Conservation (phyloP, 176 grass and related monocot genomes). For the Aegilops sharonensis region DNA sequence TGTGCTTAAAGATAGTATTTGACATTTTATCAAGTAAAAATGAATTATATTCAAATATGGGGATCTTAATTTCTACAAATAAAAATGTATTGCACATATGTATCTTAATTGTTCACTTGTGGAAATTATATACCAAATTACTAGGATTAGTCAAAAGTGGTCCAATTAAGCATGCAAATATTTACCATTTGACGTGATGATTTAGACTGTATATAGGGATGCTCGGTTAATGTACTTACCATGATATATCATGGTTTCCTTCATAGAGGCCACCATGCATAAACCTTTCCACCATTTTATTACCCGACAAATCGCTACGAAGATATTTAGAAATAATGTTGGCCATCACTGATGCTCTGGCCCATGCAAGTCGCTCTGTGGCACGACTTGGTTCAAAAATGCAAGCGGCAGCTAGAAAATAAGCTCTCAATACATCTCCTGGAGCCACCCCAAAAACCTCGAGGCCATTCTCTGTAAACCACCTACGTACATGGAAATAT, state of each 20-base stretch:
- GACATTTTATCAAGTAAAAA: neutral
- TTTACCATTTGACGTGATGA: neutral
- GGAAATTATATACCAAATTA: neutral
- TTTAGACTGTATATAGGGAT: constrained; percentile 3
- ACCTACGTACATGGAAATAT: constrained; percentile 39
- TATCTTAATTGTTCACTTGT: neutral
- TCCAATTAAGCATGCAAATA: neutral
- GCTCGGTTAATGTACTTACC: constrained; percentile 24
- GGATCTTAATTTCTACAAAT: neutral
- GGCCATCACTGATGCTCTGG: constrained; percentile 41
- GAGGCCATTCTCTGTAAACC: constrained; percentile 52
- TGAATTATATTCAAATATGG: neutral
- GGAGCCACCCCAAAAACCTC: constrained; percentile 24
- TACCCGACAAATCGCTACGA: neutral
- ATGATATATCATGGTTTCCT: neutral
- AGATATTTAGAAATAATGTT: constrained; percentile 39
- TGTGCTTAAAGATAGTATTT: neutral
- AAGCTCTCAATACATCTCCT: constrained; percentile 51
- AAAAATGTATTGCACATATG: neutral
- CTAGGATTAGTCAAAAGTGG: neutral
- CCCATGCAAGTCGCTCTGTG: constrained; percentile 62
- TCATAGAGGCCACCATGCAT: constrained; percentile 29
- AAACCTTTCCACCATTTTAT: constrained; percentile 35
- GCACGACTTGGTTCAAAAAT: constrained; percentile 69
- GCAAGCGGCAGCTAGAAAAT: constrained; percentile 52